phyloP scores from a whole-genome alignment of 768 basidiomycete species.

The Galerina sulciceps region DNA sequence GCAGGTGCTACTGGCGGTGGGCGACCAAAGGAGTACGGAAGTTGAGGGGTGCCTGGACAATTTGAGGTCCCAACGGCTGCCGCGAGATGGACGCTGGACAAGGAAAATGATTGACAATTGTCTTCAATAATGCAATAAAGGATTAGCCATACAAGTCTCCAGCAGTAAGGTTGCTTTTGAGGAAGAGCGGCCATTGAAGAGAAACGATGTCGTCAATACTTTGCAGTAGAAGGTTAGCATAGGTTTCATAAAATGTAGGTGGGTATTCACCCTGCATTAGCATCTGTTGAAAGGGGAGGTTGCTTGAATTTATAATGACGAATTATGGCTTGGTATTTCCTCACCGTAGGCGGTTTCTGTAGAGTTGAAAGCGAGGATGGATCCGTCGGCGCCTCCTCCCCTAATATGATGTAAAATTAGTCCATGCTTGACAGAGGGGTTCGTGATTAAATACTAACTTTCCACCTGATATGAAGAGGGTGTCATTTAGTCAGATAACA shows the following conservation, averaged over 20 bases:
- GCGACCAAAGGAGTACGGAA: constrained; percentile 35
- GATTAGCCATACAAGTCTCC: constrained; percentile 17
- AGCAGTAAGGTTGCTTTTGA: constrained; percentile 12
- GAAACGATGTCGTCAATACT: constrained; percentile 18
- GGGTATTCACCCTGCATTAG: constrained; percentile 19
- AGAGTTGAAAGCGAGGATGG: constrained; percentile 26
- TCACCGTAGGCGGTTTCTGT: constrained; percentile 21
- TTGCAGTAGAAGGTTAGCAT: neutral
- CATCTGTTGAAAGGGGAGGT: constrained; percentile 5
- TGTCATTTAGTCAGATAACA: neutral
- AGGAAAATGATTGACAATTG: neutral
- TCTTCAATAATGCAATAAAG: neutral
- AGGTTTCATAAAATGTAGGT: neutral
- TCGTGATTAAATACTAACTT: constrained; percentile 3
- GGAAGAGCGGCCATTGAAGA: constrained; percentile 17
- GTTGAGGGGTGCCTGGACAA: constrained; percentile 38
- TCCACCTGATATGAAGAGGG: constrained; percentile 3
- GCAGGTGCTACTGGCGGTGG: constrained; percentile 23
- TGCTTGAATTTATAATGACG: too few relatives aligned
- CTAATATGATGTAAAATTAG: neutral
- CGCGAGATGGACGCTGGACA: constrained; percentile 22
- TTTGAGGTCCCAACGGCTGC: constrained; percentile 31
- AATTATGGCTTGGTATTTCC: too few relatives aligned
- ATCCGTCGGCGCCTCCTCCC: constrained; percentile 33
- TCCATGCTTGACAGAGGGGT: too few relatives aligned